Conservation (phyloP, 2,329 filamentous ascomycete genomes). For the Sphaerulina musiva region DNA sequence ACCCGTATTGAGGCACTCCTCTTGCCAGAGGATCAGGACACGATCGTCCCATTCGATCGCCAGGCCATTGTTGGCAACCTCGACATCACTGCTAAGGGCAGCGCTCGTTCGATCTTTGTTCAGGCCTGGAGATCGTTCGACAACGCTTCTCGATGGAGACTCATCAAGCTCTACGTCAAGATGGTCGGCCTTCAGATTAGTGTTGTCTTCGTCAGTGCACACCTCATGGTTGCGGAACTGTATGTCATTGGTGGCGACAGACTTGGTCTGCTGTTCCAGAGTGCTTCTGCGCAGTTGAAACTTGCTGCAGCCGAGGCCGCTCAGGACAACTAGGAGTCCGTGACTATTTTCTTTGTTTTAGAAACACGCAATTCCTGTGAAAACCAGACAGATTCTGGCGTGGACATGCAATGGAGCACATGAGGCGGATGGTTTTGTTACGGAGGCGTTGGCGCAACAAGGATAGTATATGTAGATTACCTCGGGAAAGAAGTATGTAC, state of each 20-base stretch:
- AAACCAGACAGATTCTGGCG: no score
- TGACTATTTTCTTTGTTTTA: no score
- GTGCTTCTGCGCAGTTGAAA: slow-evolving; percentile 24
- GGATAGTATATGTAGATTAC: neutral
- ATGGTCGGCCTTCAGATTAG: slow-evolving; percentile 48
- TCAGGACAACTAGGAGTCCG: slow-evolving; percentile 1
- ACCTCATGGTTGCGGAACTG: slow-evolving; percentile 27
- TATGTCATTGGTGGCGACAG: slow-evolving; percentile 30
- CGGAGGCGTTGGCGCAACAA: neutral
- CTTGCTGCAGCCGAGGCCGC: slow-evolving; percentile 25
- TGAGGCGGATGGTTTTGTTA: no score
- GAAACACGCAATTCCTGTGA: no score
- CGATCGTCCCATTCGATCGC: slow-evolving; percentile 85
- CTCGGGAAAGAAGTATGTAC: neutral
- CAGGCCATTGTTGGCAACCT: slow-evolving; percentile 64
- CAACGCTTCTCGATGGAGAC: slow-evolving; percentile 62
- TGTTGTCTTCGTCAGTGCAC: slow-evolving; percentile 24
- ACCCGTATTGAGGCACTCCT: slow-evolving; percentile 81
- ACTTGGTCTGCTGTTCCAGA: slow-evolving; percentile 25
- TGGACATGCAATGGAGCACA: no score
- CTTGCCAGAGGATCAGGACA: slow-evolving; percentile 71
- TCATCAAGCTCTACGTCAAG: slow-evolving; percentile 72
- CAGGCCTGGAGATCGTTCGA: slow-evolving; percentile 78
- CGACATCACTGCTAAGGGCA: slow-evolving; percentile 63
- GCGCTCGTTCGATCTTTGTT: slow-evolving; percentile 51